Evolutionary conservation across 305 asterid genomes (phyloP).

Genomic region (Salvia sclarea): DNA sequence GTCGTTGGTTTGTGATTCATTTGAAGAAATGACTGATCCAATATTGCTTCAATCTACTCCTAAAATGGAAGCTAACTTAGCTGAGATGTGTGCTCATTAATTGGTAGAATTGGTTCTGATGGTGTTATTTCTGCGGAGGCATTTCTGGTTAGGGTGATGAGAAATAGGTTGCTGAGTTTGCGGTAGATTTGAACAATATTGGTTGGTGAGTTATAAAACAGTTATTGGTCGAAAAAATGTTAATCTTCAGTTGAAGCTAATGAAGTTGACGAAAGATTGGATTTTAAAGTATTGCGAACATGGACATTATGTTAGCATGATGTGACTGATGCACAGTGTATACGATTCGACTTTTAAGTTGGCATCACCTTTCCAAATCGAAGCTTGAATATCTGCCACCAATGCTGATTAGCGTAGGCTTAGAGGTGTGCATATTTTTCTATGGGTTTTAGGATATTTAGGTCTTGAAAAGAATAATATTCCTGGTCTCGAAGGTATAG

Average conservation of each 20-base stretch:
- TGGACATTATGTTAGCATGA: not conserved
- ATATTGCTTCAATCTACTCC: not conserved
- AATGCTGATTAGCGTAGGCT: not conserved
- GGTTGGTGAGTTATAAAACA: conserved; percentile 3
- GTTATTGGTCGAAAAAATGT: not conserved
- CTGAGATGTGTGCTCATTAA: conserved; percentile 1
- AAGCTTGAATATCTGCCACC: not conserved
- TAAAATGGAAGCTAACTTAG: conserved; percentile 12
- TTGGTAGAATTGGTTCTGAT: conserved; percentile 1
- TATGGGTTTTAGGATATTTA: not conserved
- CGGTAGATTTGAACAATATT: conserved; percentile 14
- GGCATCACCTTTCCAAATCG: conserved; percentile 5
- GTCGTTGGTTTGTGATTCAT: not conserved
- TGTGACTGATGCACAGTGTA: not conserved
- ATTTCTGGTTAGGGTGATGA: not conserved
- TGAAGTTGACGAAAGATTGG: not conserved
- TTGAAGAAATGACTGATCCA: conserved; percentile 15
- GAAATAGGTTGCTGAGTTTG: not conserved
- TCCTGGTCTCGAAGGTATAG: not conserved
- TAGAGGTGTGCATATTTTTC: conserved; percentile 18
- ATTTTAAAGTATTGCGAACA: not conserved
- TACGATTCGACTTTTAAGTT: not conserved
- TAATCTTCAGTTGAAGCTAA: not conserved
- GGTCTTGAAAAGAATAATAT: not conserved
- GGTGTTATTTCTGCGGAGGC: not conserved